These are phyloP conservation scores for Pestalotiopsis sp. DNA, from an alignment of 2,329 filamentous ascomycete species.

Conservation along the genomic window DNA sequence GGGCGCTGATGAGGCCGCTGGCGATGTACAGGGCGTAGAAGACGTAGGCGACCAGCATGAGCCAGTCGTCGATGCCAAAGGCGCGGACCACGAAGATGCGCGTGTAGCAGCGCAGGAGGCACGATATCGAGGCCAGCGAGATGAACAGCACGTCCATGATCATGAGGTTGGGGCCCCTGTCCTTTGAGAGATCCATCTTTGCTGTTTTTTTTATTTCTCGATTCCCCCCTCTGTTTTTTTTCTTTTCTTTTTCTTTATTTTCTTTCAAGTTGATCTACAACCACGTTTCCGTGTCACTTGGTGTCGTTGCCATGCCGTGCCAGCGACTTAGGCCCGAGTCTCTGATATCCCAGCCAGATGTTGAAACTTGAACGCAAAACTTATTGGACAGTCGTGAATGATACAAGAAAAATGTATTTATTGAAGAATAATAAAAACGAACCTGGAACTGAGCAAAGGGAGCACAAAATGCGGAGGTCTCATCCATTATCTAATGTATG, in stretches of 20 bases:
- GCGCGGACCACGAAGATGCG: background rate
- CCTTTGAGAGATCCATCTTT: background rate
- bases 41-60: constrained; percentile 3
- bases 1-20: constrained; percentile 1
- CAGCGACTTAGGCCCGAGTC: background rate
- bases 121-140: background rate
- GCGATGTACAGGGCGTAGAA: constrained; percentile 2
- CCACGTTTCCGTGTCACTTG: background rate
- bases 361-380: background rate
- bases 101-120: background rate
- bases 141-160: constrained; percentile 1
- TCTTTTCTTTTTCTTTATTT: background rate
- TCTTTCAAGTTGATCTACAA: background rate
- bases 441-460: background rate
- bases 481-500: background rate
- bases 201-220: background rate
- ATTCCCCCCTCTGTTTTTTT: background rate
- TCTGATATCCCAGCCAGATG: background rate
- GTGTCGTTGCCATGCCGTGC: background rate
- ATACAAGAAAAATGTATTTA: too few relatives aligned
- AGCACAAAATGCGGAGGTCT: background rate
- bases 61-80: constrained; percentile 8
- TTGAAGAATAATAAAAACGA: background rate
- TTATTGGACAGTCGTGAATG: too few relatives aligned
- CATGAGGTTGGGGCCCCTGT: background rate